phyloP scores from a whole-genome alignment of 805 yeast genomes.

The Starmerella stellata region DNA sequence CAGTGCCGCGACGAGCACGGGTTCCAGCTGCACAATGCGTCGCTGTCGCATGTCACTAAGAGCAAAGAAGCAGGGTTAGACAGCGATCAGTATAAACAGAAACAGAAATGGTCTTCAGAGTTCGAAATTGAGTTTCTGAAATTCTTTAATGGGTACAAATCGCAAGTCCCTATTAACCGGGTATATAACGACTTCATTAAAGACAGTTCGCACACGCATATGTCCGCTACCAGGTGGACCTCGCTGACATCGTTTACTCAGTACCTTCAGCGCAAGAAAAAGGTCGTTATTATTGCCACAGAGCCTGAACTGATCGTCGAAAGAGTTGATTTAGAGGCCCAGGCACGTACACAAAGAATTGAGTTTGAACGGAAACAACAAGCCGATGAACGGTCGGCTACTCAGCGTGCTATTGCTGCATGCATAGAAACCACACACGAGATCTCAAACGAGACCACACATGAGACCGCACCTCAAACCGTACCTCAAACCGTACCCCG shows the following conservation, averaged over 20 bases:
- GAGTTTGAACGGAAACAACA: not conserved
- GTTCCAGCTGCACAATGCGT: conserved; percentile 67
- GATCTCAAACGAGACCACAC: too few relatives aligned
- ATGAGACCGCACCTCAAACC: too few relatives aligned
- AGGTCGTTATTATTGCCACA: not conserved
- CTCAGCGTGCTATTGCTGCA: not conserved
- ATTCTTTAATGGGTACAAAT: conserved; percentile 64
- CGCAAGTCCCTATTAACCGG: conserved; percentile 57
- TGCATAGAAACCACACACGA: not conserved
- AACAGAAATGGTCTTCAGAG: conserved; percentile 40
- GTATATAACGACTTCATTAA: conserved; percentile 80
- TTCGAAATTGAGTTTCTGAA: conserved; percentile 50
- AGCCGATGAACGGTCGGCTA: not conserved
- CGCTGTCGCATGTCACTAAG: conserved; percentile 57
- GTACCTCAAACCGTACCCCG: too few relatives aligned
- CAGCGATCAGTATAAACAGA: conserved; percentile 20
- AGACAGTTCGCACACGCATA: conserved; percentile 69
- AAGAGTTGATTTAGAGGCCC: not conserved
- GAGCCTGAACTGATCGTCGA: not conserved
- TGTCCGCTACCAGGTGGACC: conserved; percentile 74
- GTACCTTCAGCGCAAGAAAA: conserved; percentile 30
- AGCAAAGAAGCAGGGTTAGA: conserved; percentile 33
- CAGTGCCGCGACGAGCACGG: conserved; percentile 96
- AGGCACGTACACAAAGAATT: not conserved
- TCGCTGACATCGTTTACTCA: conserved; percentile 51